Evolutionary conservation across 2,329 filamentous ascomycete species (phyloP).

Genomic region (Blastomyces parvus): DNA sequence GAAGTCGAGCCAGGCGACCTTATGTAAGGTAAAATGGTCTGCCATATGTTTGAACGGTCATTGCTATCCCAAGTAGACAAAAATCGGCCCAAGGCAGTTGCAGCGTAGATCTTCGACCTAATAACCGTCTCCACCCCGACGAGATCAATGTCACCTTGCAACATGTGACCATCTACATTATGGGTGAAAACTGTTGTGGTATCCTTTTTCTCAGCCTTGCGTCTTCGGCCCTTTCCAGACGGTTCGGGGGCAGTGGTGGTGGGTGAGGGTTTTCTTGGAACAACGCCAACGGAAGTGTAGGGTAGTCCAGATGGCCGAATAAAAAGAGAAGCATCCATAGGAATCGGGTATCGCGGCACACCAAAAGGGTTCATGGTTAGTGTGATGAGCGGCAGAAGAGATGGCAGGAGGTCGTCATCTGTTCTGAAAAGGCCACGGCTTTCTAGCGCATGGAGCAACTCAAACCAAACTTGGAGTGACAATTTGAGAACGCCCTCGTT

Average conservation of each 20-base stretch:
- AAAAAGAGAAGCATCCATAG: slow-evolving; percentile 83
- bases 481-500: slow-evolving; percentile 72
- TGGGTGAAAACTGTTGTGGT: slow-evolving; percentile 63
- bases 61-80: slow-evolving; percentile 65
- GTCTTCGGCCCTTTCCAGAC: slow-evolving; percentile 60
- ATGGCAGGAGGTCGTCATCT: slow-evolving; percentile 60
- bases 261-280: slow-evolving; percentile 32
- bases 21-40: slow-evolving; percentile 61
- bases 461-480: slow-evolving; percentile 79
- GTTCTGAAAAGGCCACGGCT: slow-evolving; percentile 53
- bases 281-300: slow-evolving; percentile 48
- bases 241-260: slow-evolving; percentile 38
- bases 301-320: slow-evolving; percentile 86
- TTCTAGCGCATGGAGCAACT: slow-evolving; percentile 61
- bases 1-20: slow-evolving; percentile 70
- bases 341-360: slow-evolving; percentile 77
- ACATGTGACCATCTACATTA: slow-evolving; percentile 96
- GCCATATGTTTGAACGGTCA: slow-evolving; percentile 42
- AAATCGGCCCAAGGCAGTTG: slow-evolving; percentile 74
- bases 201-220: slow-evolving; percentile 76
- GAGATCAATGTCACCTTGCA: slow-evolving; percentile 90
- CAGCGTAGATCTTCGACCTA: slow-evolving; percentile 77
- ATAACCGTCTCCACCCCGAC: slow-evolving; percentile 84
- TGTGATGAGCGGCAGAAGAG: slow-evolving; percentile 72
- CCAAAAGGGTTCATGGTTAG: slow-evolving; percentile 86